A percentile compares a stretch with the other conserved stretches of the same genome.
Conservation (phyloP, 768 basidiomycete species). For the Harrya chromipes region DNA sequence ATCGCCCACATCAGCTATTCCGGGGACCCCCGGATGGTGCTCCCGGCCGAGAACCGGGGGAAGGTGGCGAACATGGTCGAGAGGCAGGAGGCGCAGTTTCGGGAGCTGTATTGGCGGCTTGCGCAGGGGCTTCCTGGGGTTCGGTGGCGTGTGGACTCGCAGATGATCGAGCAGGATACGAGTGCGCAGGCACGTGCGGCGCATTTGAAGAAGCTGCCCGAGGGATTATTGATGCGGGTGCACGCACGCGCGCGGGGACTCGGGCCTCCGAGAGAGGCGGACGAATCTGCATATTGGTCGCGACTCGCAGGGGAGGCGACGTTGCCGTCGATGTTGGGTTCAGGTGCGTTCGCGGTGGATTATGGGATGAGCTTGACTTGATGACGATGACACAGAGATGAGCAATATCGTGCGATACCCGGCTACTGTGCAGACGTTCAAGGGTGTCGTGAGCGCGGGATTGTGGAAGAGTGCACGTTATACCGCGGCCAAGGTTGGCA, state of each 20-base stretch:
- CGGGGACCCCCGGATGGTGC: constrained; percentile 91
- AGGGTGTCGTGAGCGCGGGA: constrained; percentile 84
- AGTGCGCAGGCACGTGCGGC: constrained; percentile 63
- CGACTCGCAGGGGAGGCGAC: constrained; percentile 63
- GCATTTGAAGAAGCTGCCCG: constrained; percentile 78
- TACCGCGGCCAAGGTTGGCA: constrained; percentile 69
- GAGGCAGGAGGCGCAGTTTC: constrained; percentile 79
- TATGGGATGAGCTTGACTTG: neutral
- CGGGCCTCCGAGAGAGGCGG: constrained; percentile 47
- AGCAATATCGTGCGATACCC: constrained; percentile 75
- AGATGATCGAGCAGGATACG: constrained; percentile 70
- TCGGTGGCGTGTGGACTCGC: constrained; percentile 56
- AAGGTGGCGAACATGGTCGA: constrained; percentile 94
- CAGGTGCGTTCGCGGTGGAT: constrained; percentile 40
- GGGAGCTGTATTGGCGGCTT: constrained; percentile 79
- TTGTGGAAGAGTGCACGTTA: constrained; percentile 77
- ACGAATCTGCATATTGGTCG: constrained; percentile 75
- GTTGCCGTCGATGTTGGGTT: constrained; percentile 49
- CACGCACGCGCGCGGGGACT: constrained; percentile 35
- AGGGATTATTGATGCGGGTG: constrained; percentile 56
- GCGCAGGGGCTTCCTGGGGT: constrained; percentile 79
- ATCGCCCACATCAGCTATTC: constrained; percentile 84
- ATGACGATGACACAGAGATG: constrained; percentile 52
- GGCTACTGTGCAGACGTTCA: constrained; percentile 79
- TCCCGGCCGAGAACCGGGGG: constrained; percentile 90